phyloP scores from a whole-genome alignment of 768 basidiomycete species.

The Mycena maculata region DNA sequence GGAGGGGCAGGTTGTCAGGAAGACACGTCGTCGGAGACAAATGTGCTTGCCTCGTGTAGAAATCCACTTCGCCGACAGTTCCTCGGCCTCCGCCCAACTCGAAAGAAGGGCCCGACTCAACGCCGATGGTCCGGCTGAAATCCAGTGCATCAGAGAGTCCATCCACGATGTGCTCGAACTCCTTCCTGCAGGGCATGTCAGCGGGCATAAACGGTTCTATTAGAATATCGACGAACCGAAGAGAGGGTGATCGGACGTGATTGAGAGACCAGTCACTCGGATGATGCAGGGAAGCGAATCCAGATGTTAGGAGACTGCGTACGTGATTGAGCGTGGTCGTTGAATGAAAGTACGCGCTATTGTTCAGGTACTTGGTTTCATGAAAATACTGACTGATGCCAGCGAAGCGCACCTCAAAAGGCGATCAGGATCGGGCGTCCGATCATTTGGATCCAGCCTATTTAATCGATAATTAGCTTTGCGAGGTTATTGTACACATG shows the following conservation, averaged over 20 bases:
- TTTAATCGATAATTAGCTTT: slow-evolving; percentile 17
- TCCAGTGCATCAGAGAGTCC: slow-evolving; percentile 92
- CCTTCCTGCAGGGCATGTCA: slow-evolving; percentile 56
- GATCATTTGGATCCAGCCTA: slow-evolving; percentile 78
- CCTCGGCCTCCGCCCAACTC: slow-evolving; percentile 79
- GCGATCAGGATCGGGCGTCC: slow-evolving; percentile 91
- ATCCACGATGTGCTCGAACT: slow-evolving; percentile 88
- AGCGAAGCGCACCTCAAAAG: slow-evolving; percentile 70
- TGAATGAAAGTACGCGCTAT: slow-evolving; percentile 96
- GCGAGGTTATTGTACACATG: no score
- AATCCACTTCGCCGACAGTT: slow-evolving; percentile 88
- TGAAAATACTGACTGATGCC: no score
- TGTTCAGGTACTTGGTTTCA: no score
- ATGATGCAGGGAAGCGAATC: slow-evolving; percentile 93
- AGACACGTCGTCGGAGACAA: neutral
- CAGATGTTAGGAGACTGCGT: slow-evolving; percentile 87
- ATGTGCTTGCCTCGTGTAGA: slow-evolving; percentile 83
- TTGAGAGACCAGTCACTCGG: slow-evolving; percentile 92
- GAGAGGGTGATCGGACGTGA: slow-evolving; percentile 87
- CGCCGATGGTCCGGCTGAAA: slow-evolving; percentile 91
- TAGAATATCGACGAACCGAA: slow-evolving; percentile 61
- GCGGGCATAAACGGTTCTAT: neutral
- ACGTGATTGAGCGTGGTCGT: slow-evolving; percentile 93
- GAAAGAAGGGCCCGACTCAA: slow-evolving; percentile 69
- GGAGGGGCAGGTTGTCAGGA: slow-evolving; percentile 1